phyloP scores from a whole-genome alignment of 2,329 filamentous ascomycete species.

The Endoconidiophora polonica region DNA sequence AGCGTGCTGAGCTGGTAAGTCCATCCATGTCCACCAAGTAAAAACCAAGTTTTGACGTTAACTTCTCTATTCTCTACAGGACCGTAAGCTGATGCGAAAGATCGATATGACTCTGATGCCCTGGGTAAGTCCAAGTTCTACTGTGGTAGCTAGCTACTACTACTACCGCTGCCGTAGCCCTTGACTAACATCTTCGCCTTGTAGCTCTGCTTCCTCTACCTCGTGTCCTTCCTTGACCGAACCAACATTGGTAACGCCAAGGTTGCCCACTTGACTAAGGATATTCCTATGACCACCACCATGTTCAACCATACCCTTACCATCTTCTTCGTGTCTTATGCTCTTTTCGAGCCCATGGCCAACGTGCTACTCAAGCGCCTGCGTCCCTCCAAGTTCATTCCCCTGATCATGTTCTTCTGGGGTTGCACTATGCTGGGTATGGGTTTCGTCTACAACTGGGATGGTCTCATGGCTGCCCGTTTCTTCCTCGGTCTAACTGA shows the following conservation, averaged over 20 bases:
- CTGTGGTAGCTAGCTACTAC: not conserved
- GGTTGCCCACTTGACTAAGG: conserved; percentile 34
- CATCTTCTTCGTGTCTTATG: conserved; percentile 78
- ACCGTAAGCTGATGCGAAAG: conserved; percentile 43
- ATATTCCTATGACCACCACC: conserved; percentile 43
- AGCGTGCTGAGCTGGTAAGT: conserved; percentile 43
- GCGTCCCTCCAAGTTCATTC: conserved; percentile 63
- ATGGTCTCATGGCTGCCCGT: conserved; percentile 47
- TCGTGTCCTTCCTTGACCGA: conserved; percentile 57
- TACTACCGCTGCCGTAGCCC: not conserved
- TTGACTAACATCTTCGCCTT: not conserved
- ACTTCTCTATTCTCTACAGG: conserved; percentile 25
- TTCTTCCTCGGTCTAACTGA: conserved; percentile 61
- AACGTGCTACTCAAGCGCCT: conserved; percentile 66
- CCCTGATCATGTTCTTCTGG: conserved; percentile 62
- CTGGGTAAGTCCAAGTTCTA: conserved; percentile 25
- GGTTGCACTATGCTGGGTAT: conserved; percentile 53
- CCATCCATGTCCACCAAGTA: not conserved
- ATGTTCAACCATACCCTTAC: conserved; percentile 63
- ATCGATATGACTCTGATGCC: conserved; percentile 45
- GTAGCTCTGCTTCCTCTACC: conserved; percentile 51
- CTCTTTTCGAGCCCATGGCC: conserved; percentile 59
- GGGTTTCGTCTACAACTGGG: conserved; percentile 47
- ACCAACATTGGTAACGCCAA: conserved; percentile 65
- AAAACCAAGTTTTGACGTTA: not conserved